These are phyloP conservation scores for Russula ochroleuca DNA, from an alignment of 768 basidiomycete species.

Conservation along the genomic window DNA sequence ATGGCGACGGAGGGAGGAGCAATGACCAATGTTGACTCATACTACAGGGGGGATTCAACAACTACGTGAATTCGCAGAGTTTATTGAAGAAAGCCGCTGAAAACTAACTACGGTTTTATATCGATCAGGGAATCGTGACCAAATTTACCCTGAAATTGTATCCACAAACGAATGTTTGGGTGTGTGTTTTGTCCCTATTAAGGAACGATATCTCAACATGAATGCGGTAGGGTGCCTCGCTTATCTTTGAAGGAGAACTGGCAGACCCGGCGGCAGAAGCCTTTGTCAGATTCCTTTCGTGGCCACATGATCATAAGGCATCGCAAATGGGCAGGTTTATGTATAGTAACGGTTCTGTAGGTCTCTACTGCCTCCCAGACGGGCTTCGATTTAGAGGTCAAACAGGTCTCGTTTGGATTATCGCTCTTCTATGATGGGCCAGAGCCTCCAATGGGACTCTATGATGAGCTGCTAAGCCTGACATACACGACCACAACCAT, in stretches of 20 bases:
- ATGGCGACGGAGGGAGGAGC: background rate
- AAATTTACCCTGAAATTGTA: constrained; percentile 17
- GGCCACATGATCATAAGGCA: constrained; percentile 9
- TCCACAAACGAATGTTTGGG: constrained; percentile 20
- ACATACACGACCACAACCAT: constrained; percentile 35
- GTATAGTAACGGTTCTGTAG: constrained; percentile 11
- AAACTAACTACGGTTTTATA: background rate
- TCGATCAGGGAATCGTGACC: constrained; percentile 19
- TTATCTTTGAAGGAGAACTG: constrained; percentile 8
- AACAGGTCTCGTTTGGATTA: constrained; percentile 6
- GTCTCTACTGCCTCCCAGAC: constrained; percentile 36
- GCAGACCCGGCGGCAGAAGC: background rate
- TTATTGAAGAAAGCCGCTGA: background rate
- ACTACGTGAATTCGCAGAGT: constrained; percentile 3
- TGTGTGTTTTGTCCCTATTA: background rate
- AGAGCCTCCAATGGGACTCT: constrained; percentile 42
- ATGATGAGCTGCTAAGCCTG: constrained; percentile 45
- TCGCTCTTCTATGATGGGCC: constrained; percentile 54
- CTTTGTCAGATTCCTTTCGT: background rate
- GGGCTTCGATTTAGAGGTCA: constrained; percentile 26
- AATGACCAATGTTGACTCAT: background rate
- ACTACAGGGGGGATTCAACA: constrained; percentile 19
- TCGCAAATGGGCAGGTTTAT: constrained; percentile 4
- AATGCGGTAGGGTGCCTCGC: background rate
- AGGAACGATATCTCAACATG: background rate